Conservation (phyloP, 2,329 filamentous ascomycete species). For the Monosporascus sp. region DNA sequence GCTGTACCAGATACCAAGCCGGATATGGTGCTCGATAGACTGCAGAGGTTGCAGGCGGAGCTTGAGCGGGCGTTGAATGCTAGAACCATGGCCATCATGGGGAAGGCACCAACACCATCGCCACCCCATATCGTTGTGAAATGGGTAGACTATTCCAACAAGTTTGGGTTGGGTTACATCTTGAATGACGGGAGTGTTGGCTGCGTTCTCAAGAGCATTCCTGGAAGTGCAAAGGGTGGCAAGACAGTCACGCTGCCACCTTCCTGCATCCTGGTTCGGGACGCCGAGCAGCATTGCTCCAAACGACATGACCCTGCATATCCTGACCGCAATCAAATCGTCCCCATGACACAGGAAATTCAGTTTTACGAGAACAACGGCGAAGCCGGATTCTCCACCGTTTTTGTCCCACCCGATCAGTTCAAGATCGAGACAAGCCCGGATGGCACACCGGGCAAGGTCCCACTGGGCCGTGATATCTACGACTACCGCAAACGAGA, state of each 20-base stretch:
- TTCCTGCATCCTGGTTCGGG: slow-evolving; percentile 65
- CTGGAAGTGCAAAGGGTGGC: slow-evolving; percentile 42
- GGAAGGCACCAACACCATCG: slow-evolving; percentile 48
- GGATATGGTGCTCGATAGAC: slow-evolving; percentile 50
- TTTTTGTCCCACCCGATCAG: slow-evolving; percentile 59
- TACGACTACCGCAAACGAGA: slow-evolving; percentile 63
- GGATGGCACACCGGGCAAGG: slow-evolving; percentile 55
- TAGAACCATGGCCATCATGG: slow-evolving; percentile 56
- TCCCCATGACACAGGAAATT: slow-evolving; percentile 60
- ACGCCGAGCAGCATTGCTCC: slow-evolving; percentile 65
- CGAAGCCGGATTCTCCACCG: slow-evolving; percentile 55
- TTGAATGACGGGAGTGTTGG: slow-evolving; percentile 77
- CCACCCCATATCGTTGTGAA: slow-evolving; percentile 65
- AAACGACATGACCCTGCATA: slow-evolving; percentile 53
- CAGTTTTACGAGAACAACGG: slow-evolving; percentile 72
- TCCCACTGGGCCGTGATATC: slow-evolving; percentile 57
- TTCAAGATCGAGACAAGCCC: slow-evolving; percentile 52
- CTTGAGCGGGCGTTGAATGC: slow-evolving; percentile 59
- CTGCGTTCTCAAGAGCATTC: slow-evolving; percentile 57
- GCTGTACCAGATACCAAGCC: slow-evolving; percentile 49
- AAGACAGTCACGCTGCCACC: slow-evolving; percentile 55
- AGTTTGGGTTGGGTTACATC: slow-evolving; percentile 80
- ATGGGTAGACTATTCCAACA: slow-evolving; percentile 87
- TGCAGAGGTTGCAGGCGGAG: slow-evolving; percentile 53
- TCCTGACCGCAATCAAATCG: slow-evolving; percentile 52